These are phyloP conservation scores for Mentha longifolia DNA, from an alignment of 257 asterid genomes.

Conservation along the genomic window DNA sequence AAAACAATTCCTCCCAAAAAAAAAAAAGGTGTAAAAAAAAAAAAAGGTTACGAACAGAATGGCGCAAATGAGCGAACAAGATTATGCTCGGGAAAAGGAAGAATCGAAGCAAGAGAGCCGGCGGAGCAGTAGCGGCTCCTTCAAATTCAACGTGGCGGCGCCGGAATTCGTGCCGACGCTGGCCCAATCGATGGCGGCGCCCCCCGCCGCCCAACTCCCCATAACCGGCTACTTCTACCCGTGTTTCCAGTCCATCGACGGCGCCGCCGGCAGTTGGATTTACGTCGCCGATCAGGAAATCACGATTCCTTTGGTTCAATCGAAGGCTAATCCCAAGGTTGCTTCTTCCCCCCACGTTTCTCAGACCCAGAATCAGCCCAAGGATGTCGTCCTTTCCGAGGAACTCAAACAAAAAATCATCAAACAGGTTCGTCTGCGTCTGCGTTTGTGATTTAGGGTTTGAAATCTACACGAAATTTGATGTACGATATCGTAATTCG, in stretches of 20 bases:
- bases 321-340: slow-evolving; percentile 19
- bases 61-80: slow-evolving; percentile 51
- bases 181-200: slow-evolving; percentile 25
- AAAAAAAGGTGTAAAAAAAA: not conserved
- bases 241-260: slow-evolving; percentile 60
- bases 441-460: not conserved
- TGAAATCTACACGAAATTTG: not conserved
- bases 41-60: slow-evolving; percentile 29
- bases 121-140: slow-evolving; percentile 40
- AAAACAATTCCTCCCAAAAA: not conserved
- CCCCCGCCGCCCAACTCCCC: slow-evolving; percentile 42
- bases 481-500: not conserved
- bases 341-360: slow-evolving; percentile 19
- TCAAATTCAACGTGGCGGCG: slow-evolving; percentile 81
- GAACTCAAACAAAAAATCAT: slow-evolving; percentile 75
- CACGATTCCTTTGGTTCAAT: slow-evolving; percentile 39
- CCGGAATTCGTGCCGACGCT: slow-evolving; percentile 86
- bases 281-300: slow-evolving; percentile 66
- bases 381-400: slow-evolving; percentile 58
- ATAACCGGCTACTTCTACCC: slow-evolving; percentile 73
- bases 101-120: slow-evolving; percentile 4
- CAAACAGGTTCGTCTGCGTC: slow-evolving; percentile 63
- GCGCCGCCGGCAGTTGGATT: slow-evolving; percentile 46
- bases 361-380: slow-evolving; percentile 35
- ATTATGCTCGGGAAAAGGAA: slow-evolving; percentile 12